Evolutionary conservation across 2,329 filamentous ascomycete genomes (phyloP), one percentile per base, ranked within the genome.

Genomic region (Cryoendolithus antarcticus): DNA sequence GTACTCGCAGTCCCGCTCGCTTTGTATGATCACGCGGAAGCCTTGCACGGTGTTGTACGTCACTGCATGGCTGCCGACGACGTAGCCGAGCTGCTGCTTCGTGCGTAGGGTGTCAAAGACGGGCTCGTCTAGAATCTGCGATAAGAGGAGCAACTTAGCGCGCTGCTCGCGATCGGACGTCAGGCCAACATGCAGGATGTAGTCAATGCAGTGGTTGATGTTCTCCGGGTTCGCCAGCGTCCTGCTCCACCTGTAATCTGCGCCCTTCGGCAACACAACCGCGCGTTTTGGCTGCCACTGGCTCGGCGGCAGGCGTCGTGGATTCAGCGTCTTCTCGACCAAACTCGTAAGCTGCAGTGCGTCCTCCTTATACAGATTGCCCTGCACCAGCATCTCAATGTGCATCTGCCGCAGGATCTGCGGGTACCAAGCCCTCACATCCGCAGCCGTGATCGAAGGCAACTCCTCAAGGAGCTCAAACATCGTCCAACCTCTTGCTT

Each of bases 51-150:
- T 89, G 1, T 82, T 86, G n/a, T 77, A 66, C 40, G 82, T 76
- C 38, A 74, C 72, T 30, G 77, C 70, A 21, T 86, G 84, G 35
- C 83, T 89, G 62, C 89, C 94, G 1, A 98, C 89, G 38, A 98
- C 84, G 52, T 98, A 98, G 9, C 91, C 91, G 5, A 98, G 79
- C 62, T 98, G 89, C 60, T 98, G 89, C 62, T 96, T 95, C 32
- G 91, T 96, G 36, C 91, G 77, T 6, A 98, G 71, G 59, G 93
- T 86, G 61, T 98, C 86, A 56, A 96, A 98, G 6, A 82, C 82
- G 3, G 88, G 88, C 63, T 98, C 91, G 41, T 93, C 83, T 0
- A 86, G 79, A 64, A 98, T 82, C 62, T 96, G 91, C 21, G 85
- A 82, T 32, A 95, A 72, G 5, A 98, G 70, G 32, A 93, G 69